Conservation (phyloP, 306 rosid genomes). For the Lathyrus oleraceus region DNA sequence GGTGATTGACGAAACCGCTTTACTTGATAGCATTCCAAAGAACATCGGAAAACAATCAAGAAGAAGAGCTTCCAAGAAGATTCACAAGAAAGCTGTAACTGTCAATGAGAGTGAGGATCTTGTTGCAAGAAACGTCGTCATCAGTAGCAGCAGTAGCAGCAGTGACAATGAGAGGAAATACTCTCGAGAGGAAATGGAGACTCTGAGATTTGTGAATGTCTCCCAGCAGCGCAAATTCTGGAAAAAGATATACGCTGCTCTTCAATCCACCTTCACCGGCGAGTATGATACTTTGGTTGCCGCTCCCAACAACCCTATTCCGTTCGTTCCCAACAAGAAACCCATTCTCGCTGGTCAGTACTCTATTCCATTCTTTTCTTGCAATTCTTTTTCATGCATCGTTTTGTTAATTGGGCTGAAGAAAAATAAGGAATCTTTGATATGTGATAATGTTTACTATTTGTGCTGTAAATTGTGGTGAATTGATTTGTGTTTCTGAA, state of each 20-base stretch:
- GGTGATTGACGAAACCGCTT: slow-evolving; percentile 84
- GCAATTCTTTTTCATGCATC: neutral
- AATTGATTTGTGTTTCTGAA: neutral
- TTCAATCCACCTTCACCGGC: slow-evolving; percentile 50
- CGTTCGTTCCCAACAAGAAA: slow-evolving; percentile 42
- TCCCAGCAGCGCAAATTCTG: slow-evolving; percentile 58
- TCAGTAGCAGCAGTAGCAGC: neutral
- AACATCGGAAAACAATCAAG: slow-evolving; percentile 34
- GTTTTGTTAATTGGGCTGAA: neutral
- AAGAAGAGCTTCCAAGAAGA: slow-evolving; percentile 4
- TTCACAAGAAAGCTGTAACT: neutral
- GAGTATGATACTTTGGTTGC: slow-evolving; percentile 61
- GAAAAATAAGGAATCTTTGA: neutral
- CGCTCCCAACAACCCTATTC: slow-evolving; percentile 37
- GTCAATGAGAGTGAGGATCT: neutral
- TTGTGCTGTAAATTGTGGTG: no score
- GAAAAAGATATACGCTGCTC: slow-evolving; percentile 52
- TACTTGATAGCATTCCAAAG: slow-evolving; percentile 49
- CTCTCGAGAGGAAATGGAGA: slow-evolving; percentile 65
- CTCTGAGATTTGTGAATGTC: slow-evolving; percentile 57
- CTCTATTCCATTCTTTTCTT: neutral
- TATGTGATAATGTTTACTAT: no score
- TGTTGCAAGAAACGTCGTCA: neutral
- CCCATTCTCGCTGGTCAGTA: slow-evolving; percentile 46
- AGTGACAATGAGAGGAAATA: slow-evolving; percentile 27